Evolutionary conservation across 352 stramenopile species (phyloP).

Genomic region (Globisporangium echinulatum): DNA sequence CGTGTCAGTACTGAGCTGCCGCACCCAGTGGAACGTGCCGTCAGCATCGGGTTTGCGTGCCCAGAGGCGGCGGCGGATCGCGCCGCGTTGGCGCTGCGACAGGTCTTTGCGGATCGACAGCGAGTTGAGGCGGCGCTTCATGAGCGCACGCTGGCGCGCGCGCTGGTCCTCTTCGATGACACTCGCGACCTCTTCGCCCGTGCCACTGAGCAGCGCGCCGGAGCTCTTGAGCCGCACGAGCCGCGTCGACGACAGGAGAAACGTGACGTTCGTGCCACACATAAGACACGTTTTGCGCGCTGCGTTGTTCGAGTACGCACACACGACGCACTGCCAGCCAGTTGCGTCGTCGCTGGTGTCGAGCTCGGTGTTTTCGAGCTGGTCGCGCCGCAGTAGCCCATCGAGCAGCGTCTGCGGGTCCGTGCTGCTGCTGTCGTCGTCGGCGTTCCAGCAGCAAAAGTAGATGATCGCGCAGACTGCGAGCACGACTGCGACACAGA

Average conservation of each 20-base stretch:
- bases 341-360: constrained; percentile 38
- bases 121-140: constrained; percentile 66
- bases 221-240: constrained; percentile 50
- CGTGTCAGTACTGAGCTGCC: constrained; percentile 49
- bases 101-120: constrained; percentile 53
- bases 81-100: constrained; percentile 59
- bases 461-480: constrained; percentile 29
- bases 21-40: constrained; percentile 71
- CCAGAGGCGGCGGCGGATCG: constrained; percentile 59
- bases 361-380: constrained; percentile 47
- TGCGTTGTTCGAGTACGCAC: constrained; percentile 43
- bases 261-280: constrained; percentile 39
- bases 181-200: constrained; percentile 21
- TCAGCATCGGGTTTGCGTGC: constrained; percentile 46
- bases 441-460: constrained; percentile 35
- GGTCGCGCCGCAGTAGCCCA: constrained; percentile 50
- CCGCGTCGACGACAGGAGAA: constrained; percentile 21
- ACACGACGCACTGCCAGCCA: constrained; percentile 69
- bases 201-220: constrained; percentile 27
- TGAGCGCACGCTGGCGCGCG: constrained; percentile 45
- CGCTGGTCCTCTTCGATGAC: constrained; percentile 31
- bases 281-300: constrained; percentile 47
- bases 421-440: constrained; percentile 10
- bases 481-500: constrained; percentile 25
- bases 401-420: constrained; percentile 31